These are phyloP conservation scores for Lentinus brumalis DNA, from an alignment of 768 basidiomycete genomes.

Conservation along the genomic window DNA sequence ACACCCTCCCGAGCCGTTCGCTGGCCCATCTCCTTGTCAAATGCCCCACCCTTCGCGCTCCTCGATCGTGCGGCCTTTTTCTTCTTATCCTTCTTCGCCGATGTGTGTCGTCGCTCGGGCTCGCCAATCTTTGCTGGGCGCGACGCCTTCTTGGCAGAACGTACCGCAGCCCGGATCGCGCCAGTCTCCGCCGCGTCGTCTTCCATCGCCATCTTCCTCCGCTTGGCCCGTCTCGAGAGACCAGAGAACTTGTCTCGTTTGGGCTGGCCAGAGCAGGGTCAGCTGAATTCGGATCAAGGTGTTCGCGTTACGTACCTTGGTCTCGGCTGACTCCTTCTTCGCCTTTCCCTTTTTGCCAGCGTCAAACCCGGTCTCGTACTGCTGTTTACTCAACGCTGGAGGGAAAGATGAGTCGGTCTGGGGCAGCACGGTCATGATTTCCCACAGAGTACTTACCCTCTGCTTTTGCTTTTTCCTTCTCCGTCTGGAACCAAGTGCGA, in stretches of 20 bases:
- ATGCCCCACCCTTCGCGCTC: constrained; percentile 42
- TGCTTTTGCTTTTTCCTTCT: constrained; percentile 78
- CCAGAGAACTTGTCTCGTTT: constrained; percentile 81
- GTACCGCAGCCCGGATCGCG: constrained; percentile 72
- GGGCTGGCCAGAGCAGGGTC: constrained; percentile 44
- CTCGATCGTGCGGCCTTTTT: constrained; percentile 22
- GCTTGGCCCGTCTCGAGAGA: constrained; percentile 83
- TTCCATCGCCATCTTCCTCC: constrained; percentile 84
- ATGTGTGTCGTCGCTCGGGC: constrained; percentile 37
- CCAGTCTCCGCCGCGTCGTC: constrained; percentile 65
- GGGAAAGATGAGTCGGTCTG: constrained; percentile 2
- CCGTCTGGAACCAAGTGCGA: constrained; percentile 97
- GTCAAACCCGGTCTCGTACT: constrained; percentile 63
- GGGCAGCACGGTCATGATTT: constrained; percentile 3
- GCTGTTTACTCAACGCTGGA: constrained; percentile 75
- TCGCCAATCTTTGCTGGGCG: constrained; percentile 77
- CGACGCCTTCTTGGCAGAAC: constrained; percentile 80
- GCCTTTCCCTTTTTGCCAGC: constrained; percentile 40
- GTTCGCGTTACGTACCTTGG: constrained; percentile 28
- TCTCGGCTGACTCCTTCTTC: constrained; percentile 41
- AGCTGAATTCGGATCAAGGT: constrained; percentile 4
- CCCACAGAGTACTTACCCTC: constrained; percentile 54
- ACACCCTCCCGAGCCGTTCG: constrained; percentile 56
- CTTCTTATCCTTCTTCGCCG: constrained; percentile 31
- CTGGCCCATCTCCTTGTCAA: constrained; percentile 62